A percentile compares a stretch with the other conserved stretches of the same genome.
These are phyloP conservation scores for Podospora pseudopauciseta DNA, from an alignment of 495 filamentous ascomycete genomes.

Conservation along the genomic window DNA sequence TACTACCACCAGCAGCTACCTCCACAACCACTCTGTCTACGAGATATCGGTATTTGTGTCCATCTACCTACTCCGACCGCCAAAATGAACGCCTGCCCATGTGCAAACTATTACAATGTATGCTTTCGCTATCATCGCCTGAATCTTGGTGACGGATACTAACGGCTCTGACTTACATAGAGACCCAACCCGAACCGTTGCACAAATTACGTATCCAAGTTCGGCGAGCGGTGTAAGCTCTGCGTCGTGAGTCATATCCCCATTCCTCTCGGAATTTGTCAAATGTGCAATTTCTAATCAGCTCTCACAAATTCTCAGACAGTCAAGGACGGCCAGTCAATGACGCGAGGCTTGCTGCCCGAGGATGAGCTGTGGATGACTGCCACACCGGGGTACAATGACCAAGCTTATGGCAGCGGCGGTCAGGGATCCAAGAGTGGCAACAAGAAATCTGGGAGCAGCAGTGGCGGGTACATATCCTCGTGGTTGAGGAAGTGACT, in stretches of 20 bases:
- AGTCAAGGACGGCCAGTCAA: conserved; percentile 28
- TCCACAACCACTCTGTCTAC: neutral
- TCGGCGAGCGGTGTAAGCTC: conserved; percentile 44
- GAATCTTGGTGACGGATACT: neutral
- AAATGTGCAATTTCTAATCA: neutral
- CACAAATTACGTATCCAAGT: conserved; percentile 43
- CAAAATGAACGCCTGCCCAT: neutral
- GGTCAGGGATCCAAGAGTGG: neutral
- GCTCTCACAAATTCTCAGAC: neutral
- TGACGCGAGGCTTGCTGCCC: conserved; percentile 26
- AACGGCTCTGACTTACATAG: neutral
- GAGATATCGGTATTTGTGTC: neutral
- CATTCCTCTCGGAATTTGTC: neutral
- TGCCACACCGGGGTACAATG: neutral
- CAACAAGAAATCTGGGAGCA: neutral
- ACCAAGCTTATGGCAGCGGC: too few species aligned
- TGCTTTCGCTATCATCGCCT: neutral
- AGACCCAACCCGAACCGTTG: conserved; percentile 37
- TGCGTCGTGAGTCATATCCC: conserved; percentile 38
- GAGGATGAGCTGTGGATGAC: conserved; percentile 21
- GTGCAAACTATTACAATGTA: neutral
- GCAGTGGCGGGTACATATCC: neutral
- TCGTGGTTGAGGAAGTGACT: neutral
- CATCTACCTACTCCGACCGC: neutral
- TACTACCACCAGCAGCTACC: too few species aligned